Base-by-base conservation (phyloP, 176 grass and related monocot genomes). In the Eragrostis nindensis region DNA sequence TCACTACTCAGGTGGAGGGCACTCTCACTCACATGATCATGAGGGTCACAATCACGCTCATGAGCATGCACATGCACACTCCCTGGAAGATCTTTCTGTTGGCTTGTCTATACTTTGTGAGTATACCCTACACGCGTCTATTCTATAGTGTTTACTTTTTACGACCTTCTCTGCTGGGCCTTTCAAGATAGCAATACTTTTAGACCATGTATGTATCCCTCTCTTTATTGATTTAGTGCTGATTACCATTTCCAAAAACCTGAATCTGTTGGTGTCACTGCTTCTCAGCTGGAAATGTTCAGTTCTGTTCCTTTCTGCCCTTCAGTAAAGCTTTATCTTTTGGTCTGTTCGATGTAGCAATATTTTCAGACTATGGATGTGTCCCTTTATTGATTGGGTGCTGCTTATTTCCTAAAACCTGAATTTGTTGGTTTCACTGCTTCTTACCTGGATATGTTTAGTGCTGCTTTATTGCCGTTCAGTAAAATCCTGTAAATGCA, bases 71-170 rank as follows among this genome's bases (percentile, higher is more conserved):
- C 92, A 95, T 88, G 79, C 96, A 77, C 96, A 99, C 88, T 88
- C 92, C 81, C 82, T 99, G 61, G 79, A 95, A 90, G 96, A 99
- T 83, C 96, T 99, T 78, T 99, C 93, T 91, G 78, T 91, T 44
- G 96, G 96, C 18, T 61, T 99, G 62, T 99, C 96, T 74, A 72
- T 99, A 75, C 81, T 99, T 83, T 93, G 96, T 99, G 82, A 95
- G 96, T 93, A 84, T 86, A 75, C 49, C 78, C 54, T 26, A 41
- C 26, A 72, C 16, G n/a, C n/a, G 9, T 65, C 38, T 75, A 36
- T 59, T 22, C 5, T 32, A 70, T 59, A 42, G 18, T 43, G 9
- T 69, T 81, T 86, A 38, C 6, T 66, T 56, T 14, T 56, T 25
- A 43, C 52, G 22, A 21, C 26, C 67, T 53, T 68, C 65, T 43